Base-by-base conservation (phyloP, 2,329 filamentous ascomycete species). In the Sarocladiaceae sp. region DNA sequence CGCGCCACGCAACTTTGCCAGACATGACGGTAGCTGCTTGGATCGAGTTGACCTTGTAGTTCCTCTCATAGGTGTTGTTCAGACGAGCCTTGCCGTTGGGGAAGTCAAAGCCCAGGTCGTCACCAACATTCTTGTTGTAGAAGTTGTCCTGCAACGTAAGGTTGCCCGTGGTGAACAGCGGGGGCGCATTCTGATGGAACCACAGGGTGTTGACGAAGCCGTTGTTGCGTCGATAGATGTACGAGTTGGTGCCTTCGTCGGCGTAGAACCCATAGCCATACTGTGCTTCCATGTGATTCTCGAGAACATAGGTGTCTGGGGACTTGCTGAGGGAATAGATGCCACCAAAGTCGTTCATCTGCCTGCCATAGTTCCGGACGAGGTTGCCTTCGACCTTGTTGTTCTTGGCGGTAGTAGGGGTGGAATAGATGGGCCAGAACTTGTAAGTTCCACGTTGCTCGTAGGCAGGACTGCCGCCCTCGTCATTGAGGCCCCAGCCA, bases 401-500 rank as follows among this genome's bases (percentile, higher is more conserved):
- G 39, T 42, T 42, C 21, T n/a, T 7, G 6, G 20, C 15, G 20
- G 27, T 20, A 11, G 40, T 43, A 3, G 40, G 40, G 5, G 40
- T 43, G 11, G 19, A 10, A 16, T 43, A 43, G 9, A 16, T 9
- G 11, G 40, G 40, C 21, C 32, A 26, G 18, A 5, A 43, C 24
- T 31, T 32, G 40, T 43, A 43, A 6, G 32, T 23, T 12, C 40
- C 40, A 20, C 40, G 40, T 6, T n/a, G 15, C 6, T 18, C 18
- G 27, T 43, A 43, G 24, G 31, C 40, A 3, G 40, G 27, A 18
- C 24, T 32, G 4, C 40, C 40, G 11, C 40, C 40, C 5, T 23
- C 40, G 20, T 43, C 40, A 26, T 43, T 43, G 4, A 26, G 32
- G n/a, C 40, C 40, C 40, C 40, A 43, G 40, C 40, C 40, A 15